Evolutionary conservation across 2,329 filamentous ascomycete species (phyloP).

Genomic region (Mycocentrospora acerina): DNA sequence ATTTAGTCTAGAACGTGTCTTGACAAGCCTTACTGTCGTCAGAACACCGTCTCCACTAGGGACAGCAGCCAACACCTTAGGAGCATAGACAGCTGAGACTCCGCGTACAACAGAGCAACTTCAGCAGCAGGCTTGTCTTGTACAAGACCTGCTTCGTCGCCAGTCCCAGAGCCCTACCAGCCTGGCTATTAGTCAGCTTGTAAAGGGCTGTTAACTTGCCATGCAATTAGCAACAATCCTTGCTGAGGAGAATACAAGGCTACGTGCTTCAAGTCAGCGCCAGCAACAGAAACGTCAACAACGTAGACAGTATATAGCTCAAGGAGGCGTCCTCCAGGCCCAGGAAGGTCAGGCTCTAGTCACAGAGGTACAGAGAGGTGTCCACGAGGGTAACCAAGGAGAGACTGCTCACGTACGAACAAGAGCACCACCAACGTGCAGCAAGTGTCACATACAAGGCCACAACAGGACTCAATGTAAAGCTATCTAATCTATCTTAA

Average conservation of each 20-base stretch:
- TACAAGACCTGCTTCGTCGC: slow-evolving; percentile 11
- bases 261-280: slow-evolving; percentile 4
- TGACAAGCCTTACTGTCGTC: slow-evolving; percentile 6
- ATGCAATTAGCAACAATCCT: slow-evolving; percentile 6
- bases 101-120: slow-evolving; percentile 18
- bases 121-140: slow-evolving; percentile 18
- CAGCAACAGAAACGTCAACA: slow-evolving; percentile 3
- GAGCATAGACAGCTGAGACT: slow-evolving; percentile 16
- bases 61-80: slow-evolving; percentile 2
- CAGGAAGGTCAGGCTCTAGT: no score
- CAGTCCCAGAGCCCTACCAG: slow-evolving; percentile 18
- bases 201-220: slow-evolving; percentile 14
- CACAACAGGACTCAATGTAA: no score
- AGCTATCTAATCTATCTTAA: no score
- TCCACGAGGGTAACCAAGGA: no score
- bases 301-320: slow-evolving; percentile 10
- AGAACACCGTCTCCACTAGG: slow-evolving; percentile 16
- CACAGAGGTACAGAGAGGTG: no score
- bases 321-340: no score
- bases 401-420: no score
- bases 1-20: slow-evolving; percentile 12
- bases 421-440: no score
- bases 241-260: slow-evolving; percentile 6
- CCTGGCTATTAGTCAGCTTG: slow-evolving; percentile 14
- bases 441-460: no score